Base-by-base conservation (phyloP, 345 rosid genomes). In the Balakata baccata region DNA sequence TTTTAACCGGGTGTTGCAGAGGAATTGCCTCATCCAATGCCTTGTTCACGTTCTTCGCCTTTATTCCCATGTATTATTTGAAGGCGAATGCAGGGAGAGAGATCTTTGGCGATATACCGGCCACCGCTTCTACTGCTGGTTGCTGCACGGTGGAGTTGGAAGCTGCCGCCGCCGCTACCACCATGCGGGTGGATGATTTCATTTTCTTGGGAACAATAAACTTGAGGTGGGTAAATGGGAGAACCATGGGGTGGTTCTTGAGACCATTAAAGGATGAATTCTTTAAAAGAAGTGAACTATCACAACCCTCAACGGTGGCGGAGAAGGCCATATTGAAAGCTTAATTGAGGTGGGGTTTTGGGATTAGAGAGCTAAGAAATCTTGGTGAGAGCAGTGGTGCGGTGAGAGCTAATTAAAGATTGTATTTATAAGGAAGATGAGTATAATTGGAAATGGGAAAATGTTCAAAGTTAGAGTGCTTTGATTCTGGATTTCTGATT, bases 1-100 rank as follows among this genome's bases (percentile, higher is more conserved):
- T 79, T 17, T 80, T 85, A 7, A 67, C 12, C 3, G 94, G 89
- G 45, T 78, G 76, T 7, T 77, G 77, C 5, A 84, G 17, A 6
- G 90, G 89, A 10, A 90, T 81, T 0, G 92, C 86, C 51, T 77
- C 85, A 0, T 87, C 86, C 3, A 88, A 72, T 34, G 91, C 91
- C 65, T 69, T 75, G 86, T 88, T 87, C 3, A 88, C 84, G 3
- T 29, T 75, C 11, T 84, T 77, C 7, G 82, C 80, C 77, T 75
- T 84, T 6, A 1, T 11, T 3, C 23, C 12, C 80, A 84, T 69
- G 83, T 80, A 86, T 5, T 71, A 81, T 14, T 78, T 62, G 12
- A 82, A 82, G 8, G 77, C 37, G 76, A 86, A 86, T 3, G 13
- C 38, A 0, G 79, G 60, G 0, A 74, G 53, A 38, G 78, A 70